Evolutionary conservation across 495 filamentous ascomycete genomes (phyloP), one percentile per base, ranked within the genome.

Genomic region (Poronia punctata): DNA sequence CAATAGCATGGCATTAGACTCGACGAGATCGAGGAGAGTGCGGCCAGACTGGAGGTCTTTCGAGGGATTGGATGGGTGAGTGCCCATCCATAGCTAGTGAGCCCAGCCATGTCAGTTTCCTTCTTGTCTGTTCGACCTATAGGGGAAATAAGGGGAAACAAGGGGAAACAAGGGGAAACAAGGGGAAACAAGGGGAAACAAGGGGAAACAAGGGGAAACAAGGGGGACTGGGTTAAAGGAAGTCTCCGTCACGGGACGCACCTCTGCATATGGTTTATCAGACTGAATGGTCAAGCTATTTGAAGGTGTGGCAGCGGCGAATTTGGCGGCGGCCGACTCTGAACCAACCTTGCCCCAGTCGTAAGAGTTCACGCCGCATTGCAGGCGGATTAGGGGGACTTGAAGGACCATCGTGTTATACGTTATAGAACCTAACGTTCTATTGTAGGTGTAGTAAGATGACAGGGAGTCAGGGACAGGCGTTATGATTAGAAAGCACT

Each of bases 331-430:
- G 18, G 84, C 75, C 19, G 90, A 95, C 18, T 83, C 70, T 24
- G 76, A 74, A 47, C 90, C 90, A 46, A 87, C 73, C 68, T 93
- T 95, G 78, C 92, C 92, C 92, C 92, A 98, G 64, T 96, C 92
- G 61, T 98, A 98, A 63, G 89, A 95, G 60, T 98, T 98, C 50
- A 89, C 86, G 52, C 90, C 90, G 69, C 92, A 96, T 65, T 94
- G 87, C 52, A 98, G 79, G 36, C 87, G 80, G 60, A 95, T 79
- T 32, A 98, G 68, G 53, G 92, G 92, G 32, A 94, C 59, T 66
- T 65, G 55, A 10, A 84, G 79, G 75, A 89, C 84, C 44, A 63
- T 80, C 56, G 45, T 53, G n/a, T n/a, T n/a, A n/a, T n/a, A n/a
- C n/a, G n/a, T n/a, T n/a, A n/a, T n/a, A n/a, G n/a, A n/a, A n/a